Conservation (phyloP, 129 eudicot species). For the Helianthus annuus region DNA sequence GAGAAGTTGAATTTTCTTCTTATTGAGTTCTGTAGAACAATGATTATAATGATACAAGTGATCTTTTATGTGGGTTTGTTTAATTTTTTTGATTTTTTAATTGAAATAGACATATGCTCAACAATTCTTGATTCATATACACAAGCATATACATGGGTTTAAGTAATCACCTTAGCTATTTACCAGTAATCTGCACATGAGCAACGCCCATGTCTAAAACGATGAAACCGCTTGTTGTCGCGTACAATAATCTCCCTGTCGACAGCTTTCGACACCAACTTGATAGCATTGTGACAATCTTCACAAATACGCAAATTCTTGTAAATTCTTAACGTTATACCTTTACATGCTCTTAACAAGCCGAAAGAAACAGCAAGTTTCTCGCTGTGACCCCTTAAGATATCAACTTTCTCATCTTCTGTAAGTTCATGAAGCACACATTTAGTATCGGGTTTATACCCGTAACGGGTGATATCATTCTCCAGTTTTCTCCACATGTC, state of each 20-base stretch:
- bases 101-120: neutral
- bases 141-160: constrained; percentile 10
- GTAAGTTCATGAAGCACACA: constrained; percentile 46
- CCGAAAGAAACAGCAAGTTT: constrained; percentile 46
- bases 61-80: constrained; percentile 24
- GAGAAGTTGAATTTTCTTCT: constrained; percentile 9
- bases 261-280: constrained; percentile 42
- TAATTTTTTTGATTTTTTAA: constrained; percentile 3
- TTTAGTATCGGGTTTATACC: constrained; percentile 45
- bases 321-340: constrained; percentile 34
- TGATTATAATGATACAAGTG: constrained; percentile 23
- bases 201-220: constrained; percentile 41
- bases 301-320: constrained; percentile 47
- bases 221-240: constrained; percentile 44
- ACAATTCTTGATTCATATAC: constrained; percentile 26
- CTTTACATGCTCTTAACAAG: constrained; percentile 26
- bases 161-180: constrained; percentile 12
- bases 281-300: constrained; percentile 46
- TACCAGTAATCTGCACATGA: constrained; percentile 50
- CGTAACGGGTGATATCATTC: constrained; percentile 26
- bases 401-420: constrained; percentile 41
- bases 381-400: constrained; percentile 49
- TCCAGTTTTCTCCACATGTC: constrained; percentile 46
- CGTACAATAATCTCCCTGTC: constrained; percentile 40
- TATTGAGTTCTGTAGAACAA: constrained; percentile 18